Percentiles rank a stretch among this genome's conserved stretches.
These are phyloP conservation scores for Kuraishia borneana DNA, from an alignment of 805 yeast species.

Conservation along the genomic window DNA sequence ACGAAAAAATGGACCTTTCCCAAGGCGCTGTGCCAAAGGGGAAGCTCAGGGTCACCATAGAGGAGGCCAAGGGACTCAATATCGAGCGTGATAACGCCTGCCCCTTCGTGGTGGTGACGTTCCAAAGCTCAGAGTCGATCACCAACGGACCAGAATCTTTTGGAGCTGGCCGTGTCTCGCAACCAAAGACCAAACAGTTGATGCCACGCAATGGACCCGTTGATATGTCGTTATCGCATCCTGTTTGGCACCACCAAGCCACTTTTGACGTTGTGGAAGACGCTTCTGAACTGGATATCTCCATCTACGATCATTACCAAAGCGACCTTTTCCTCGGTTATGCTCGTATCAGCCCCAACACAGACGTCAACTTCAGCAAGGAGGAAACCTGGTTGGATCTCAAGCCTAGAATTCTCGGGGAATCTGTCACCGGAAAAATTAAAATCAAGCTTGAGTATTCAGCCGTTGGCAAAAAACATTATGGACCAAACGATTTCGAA, in stretches of 20 bases:
- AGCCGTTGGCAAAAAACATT: conserved; percentile 58
- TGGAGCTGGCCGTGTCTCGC: conserved; percentile 11
- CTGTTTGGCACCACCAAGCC: conserved; percentile 89
- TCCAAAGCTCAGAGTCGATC: conserved; percentile 84
- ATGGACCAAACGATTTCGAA: conserved; percentile 93
- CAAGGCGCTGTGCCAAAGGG: conserved; percentile 53
- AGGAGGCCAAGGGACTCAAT: conserved; percentile 65
- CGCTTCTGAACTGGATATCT: conserved; percentile 73
- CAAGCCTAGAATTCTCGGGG: conserved; percentile 65
- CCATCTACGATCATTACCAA: conserved; percentile 78
- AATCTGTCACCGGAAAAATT: conserved; percentile 67
- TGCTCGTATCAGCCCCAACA: conserved; percentile 58
- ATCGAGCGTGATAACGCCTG: conserved; percentile 44
- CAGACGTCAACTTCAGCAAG: conserved; percentile 26
- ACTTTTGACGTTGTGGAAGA: conserved; percentile 85
- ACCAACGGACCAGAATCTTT: conserved; percentile 63
- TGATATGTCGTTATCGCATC: conserved; percentile 36
- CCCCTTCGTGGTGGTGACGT: conserved; percentile 87
- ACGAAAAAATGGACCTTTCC: conserved; percentile 4
- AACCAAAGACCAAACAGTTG: conserved; percentile 17
- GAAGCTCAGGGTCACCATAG: conserved; percentile 66
- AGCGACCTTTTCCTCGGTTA: conserved; percentile 86
- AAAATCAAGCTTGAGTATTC: conserved; percentile 67
- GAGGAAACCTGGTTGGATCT: conserved; percentile 67
- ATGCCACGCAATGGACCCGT: background rate